phyloP scores from a whole-genome alignment of 495 filamentous ascomycete species.

The Rusavskia elegans region DNA sequence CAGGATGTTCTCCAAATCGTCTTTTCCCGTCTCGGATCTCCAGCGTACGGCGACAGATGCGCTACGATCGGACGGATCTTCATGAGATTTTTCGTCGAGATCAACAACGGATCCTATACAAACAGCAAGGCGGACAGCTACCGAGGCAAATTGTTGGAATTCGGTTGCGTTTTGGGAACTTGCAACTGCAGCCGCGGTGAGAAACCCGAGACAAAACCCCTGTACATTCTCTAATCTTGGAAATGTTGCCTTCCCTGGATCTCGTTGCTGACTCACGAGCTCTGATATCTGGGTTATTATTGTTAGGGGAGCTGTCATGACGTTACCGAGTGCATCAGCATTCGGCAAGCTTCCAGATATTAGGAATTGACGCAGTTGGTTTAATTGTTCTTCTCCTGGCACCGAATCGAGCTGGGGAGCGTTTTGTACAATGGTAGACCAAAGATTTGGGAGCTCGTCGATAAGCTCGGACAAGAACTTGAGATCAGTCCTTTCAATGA shows the following conservation, averaged over 20 bases:
- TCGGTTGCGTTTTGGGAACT: constrained; percentile 11
- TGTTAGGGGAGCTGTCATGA: neutral
- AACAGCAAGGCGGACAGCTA: constrained; percentile 21
- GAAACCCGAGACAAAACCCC: constrained; percentile 25
- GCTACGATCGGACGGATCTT: neutral
- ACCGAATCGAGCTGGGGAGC: neutral
- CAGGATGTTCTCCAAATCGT: neutral
- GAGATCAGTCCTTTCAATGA: neutral
- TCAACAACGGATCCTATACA: constrained; percentile 25
- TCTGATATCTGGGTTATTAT: neutral
- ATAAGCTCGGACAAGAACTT: neutral
- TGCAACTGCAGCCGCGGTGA: constrained; percentile 19
- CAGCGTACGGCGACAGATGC: constrained; percentile 17
- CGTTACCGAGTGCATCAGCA: neutral
- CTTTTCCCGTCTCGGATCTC: constrained; percentile 6
- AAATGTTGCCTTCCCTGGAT: neutral
- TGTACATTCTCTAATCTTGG: too few relatives aligned
- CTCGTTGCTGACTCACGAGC: neutral
- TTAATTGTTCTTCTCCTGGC: neutral
- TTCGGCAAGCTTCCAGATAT: neutral
- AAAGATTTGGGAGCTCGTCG: neutral
- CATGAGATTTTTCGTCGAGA: constrained; percentile 12
- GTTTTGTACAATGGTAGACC: neutral
- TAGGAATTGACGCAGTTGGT: neutral
- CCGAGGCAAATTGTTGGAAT: constrained; percentile 13